Base-by-base conservation (phyloP, 139 green algal species). In the Chlorella sorokiniana region DNA sequence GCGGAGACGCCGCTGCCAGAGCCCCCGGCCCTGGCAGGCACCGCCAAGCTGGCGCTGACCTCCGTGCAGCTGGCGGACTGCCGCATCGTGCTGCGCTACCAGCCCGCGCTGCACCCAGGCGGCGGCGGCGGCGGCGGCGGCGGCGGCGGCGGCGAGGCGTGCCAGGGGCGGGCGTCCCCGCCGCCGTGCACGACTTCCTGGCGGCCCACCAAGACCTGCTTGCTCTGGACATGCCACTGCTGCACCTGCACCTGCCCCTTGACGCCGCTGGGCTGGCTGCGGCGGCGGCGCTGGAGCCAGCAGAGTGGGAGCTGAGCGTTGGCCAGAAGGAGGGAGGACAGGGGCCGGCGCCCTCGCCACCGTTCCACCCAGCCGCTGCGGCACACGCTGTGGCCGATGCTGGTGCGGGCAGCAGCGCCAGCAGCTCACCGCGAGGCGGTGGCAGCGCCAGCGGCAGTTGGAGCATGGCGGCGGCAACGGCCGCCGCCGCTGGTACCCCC, bases 231-330 rank as follows among this genome's bases (percentile, higher is more conserved):
- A 59, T 89, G 40, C 85, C 78, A 4, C 65, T 83, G 38, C 72
- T 90, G n/a, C 67, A 71, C 38, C 85, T 91, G 52, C 77, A 81
- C 56, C 79, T 91, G 51, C 87, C 87, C 0, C 27, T 81, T 5
- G 22, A 54, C 31, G 33, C 64, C 25, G 73, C 69, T 51, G 70
- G 78, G 14, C 56, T 82, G 41, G 76, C 54, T 29, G 56, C 54
- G 31, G 41, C 44, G 3, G 11, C 8, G 4, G 27, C 31, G 67
- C 31, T 51, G 42, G 75, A 52, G 29, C 27, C 27, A 33, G n/a
- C 67, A 38, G n/a, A 52, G 74, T 2, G 8, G 56, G 35, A 67
- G n/a, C 44, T n/a, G n/a, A n/a, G n/a, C n/a, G n/a, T n/a, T n/a
- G n/a, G n/a, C n/a, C n/a, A n/a, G n/a, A n/a, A n/a, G n/a, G n/a